Base-by-base conservation (phyloP, 23 red algal species). In the Agarophyton chilense region DNA sequence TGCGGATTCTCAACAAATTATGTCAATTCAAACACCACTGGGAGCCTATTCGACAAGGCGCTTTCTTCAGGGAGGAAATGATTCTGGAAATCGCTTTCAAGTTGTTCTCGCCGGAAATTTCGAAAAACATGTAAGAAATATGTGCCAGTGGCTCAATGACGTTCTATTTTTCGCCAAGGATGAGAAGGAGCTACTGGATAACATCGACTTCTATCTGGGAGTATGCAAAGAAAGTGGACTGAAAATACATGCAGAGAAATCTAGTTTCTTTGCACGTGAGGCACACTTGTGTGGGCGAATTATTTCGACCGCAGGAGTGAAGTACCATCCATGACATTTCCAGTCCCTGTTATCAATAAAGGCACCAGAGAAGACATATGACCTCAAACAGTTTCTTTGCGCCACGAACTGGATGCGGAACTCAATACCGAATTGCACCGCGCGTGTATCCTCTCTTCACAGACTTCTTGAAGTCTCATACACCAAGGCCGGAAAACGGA, bases 31-130 rank as follows among this genome's bases (percentile, higher is more conserved):
- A 34, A 88, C 63, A 53, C 83, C 83, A 40, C 24, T 75, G 0
- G 83, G 83, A 1, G 46, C 76, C 36, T 88, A 55, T 41, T 65
- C 72, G 0, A 52, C 85, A 28, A 45, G 31, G 0, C 32, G 53
- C 51, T 25, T 77, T 2, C 85, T 89, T 4, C 1, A 89, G 0
- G 85, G 85, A 0, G 67, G 54, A 8, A 89, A 0, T 51, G 68
- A 78, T 28, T 77, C 70, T 28, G 72, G 85, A 31, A 89, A 89
- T 45, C 85, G 78, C 19, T 89, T 78, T 21, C 85, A n/a, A 62
- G 33, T 64, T 2, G 85, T 89, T 14, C 21, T 60, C 6, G 11
- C 25, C 6, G n/a, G 62, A 4, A 34, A 0, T 0, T 78, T 89
- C 32, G 85, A 77, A 10, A 42, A 26, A 18, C 40, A 0, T 17